Evolutionary conservation across 768 basidiomycete species (phyloP).

Genomic region (Mrakia frigida): DNA sequence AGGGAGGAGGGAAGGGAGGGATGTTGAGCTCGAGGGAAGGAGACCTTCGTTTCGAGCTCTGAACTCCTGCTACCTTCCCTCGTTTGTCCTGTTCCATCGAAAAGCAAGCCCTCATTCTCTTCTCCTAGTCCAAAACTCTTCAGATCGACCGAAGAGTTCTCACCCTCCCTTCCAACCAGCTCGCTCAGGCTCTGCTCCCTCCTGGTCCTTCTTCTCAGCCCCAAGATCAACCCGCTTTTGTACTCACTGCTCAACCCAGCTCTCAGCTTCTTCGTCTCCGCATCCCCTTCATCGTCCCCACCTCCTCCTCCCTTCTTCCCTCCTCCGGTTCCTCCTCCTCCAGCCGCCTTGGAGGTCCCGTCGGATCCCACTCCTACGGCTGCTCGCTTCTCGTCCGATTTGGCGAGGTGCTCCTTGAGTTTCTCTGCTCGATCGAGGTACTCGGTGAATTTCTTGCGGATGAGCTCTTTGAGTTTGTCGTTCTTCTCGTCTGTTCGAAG

Average conservation of each 20-base stretch:
- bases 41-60: no score
- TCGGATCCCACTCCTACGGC: constrained; percentile 53
- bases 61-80: no score
- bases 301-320: constrained; percentile 59
- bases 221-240: no score
- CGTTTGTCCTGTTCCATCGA: no score
- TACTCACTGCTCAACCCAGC: constrained; percentile 63
- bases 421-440: constrained; percentile 88
- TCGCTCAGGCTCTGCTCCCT: neutral
- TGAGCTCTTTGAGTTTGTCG: constrained; percentile 79
- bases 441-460: constrained; percentile 80
- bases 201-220: no score
- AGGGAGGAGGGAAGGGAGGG: no score
- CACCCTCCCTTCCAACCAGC: no score
- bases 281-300: constrained; percentile 81
- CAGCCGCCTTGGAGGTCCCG: constrained; percentile 46
- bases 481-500: constrained; percentile 82
- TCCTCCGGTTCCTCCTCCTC: constrained; percentile 39
- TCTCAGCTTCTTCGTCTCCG: constrained; percentile 94
- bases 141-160: no score
- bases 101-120: no score
- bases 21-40: neutral
- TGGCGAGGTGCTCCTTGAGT: constrained; percentile 73
- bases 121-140: no score
- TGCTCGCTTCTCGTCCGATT: constrained; percentile 60